Evolutionary conservation across 2,329 filamentous ascomycete genomes (phyloP).

Genomic region (Venturia asperata): DNA sequence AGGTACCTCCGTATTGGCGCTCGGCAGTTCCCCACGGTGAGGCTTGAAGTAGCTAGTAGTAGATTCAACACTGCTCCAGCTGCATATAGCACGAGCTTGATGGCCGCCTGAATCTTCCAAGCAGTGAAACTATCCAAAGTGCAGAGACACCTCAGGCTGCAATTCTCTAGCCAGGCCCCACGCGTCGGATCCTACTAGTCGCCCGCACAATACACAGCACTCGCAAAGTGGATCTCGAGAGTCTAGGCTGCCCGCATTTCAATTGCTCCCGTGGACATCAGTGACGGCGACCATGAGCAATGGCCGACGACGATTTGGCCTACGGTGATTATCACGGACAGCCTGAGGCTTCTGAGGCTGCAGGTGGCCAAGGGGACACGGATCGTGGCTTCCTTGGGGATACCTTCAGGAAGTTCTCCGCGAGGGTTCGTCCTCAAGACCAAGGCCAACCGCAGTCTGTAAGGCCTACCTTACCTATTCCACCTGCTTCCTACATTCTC

Average conservation of each 20-base stretch:
- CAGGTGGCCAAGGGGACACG: conserved; percentile 33
- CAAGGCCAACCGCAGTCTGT: conserved; percentile 12
- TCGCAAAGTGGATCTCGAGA: not conserved
- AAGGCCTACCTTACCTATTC: conserved; percentile 3
- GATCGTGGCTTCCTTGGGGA: conserved; percentile 42
- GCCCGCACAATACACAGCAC: not conserved
- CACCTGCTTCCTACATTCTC: not conserved
- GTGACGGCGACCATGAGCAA: conserved; percentile 6
- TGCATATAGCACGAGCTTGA: conserved; percentile 22
- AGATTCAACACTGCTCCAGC: conserved; percentile 21
- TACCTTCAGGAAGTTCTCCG: conserved; percentile 5
- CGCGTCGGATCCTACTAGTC: not conserved
- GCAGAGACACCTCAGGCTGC: not conserved
- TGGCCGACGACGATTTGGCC: conserved; percentile 45
- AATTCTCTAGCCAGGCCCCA: not conserved
- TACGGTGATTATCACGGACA: conserved; percentile 46
- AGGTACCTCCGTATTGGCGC: too few relatives aligned
- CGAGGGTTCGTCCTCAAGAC: not conserved
- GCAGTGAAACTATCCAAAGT: not conserved
- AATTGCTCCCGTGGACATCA: not conserved
- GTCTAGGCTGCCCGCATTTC: not conserved
- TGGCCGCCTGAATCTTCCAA: not conserved
- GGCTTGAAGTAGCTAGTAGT: too few relatives aligned
- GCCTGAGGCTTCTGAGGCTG: too few relatives aligned
- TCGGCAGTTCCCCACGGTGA: too few relatives aligned